phyloP scores from a whole-genome alignment of 306 rosid genomes.

The Cyamopsis tetragonoloba region DNA sequence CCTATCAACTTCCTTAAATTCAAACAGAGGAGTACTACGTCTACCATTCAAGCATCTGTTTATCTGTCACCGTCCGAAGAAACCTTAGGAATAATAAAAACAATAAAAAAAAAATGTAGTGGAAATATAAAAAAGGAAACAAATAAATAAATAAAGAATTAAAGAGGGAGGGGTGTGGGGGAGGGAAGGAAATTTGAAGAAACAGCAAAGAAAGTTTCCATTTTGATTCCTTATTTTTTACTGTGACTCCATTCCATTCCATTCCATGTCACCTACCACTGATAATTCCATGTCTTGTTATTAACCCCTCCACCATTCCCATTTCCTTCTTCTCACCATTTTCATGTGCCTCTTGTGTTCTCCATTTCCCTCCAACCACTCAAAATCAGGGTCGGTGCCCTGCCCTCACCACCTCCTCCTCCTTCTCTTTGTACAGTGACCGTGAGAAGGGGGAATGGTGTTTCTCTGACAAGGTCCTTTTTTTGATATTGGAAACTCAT shows the following conservation, averaged over 20 bases:
- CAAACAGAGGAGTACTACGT: too few species aligned
- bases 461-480: slow-evolving; percentile 20
- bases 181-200: slow-evolving; percentile 57
- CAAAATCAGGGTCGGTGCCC: slow-evolving; percentile 20
- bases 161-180: not conserved
- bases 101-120: not conserved
- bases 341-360: slow-evolving; percentile 37
- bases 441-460: slow-evolving; percentile 1
- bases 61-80: slow-evolving; percentile 32
- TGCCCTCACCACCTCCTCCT: slow-evolving; percentile 6
- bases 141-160: not conserved
- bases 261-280: slow-evolving; percentile 61
- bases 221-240: slow-evolving; percentile 60
- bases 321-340: slow-evolving; percentile 29
- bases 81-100: slow-evolving; percentile 20
- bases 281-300: slow-evolving; percentile 69
- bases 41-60: slow-evolving; percentile 26
- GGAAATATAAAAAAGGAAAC: not conserved
- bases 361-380: slow-evolving; percentile 42
- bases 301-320: slow-evolving; percentile 52
- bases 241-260: slow-evolving; percentile 42
- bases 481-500: slow-evolving; percentile 26
- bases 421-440: not conserved
- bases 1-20: too few species aligned
- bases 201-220: slow-evolving; percentile 66